Evolutionary conservation across 805 yeast genomes (phyloP), one percentile per base, ranked within the genome.

Genomic region (Pichia deserticola): DNA sequence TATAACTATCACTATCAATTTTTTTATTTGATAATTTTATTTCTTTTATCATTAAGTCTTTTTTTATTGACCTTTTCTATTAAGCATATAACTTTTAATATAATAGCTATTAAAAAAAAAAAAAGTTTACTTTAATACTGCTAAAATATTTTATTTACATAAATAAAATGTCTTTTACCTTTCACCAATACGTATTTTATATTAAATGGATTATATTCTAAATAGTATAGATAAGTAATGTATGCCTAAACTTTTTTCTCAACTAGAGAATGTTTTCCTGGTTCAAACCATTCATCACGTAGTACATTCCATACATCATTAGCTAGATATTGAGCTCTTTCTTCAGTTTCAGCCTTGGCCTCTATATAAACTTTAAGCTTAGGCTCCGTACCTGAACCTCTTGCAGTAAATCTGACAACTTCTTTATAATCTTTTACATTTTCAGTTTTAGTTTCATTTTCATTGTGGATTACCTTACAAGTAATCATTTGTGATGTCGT

Each of bases 331-430:
- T 57, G 52, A 0, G 96, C 86, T 4, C 65, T 61, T 0, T 51
- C 60, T 41, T 76, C 86, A 8, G 70, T 63, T 0, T 54, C 45
- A 0, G 88, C 75, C 40, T 66, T 66, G 0, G 95, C 93, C 62
- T 92, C 99, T 35, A 92, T 82, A 67, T 92, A 92, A 0, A 92
- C 86, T 65, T 92, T 92, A 54, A 92, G 71, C 63, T 92, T 92
- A 3, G 97, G 97, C 64, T 92, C 99, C 0, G 99, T 92, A 10
- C 99, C 99, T 4, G 96, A 88, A 0, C 97, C 97, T 47, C 99
- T 75, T 45, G 87, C 81, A 0, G 98, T 90, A 61, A 90, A 82
- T 36, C 95, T 69, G 2, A 88, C 81, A 25, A 54, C 55, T 40
- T 72, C 77, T 20, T 20, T 20, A 20, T 20, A 20, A 10, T 36